Percentiles rank a stretch among this genome's conserved stretches.
These are phyloP conservation scores for Didymellaceae sp. DNA, from an alignment of 2,329 filamentous ascomycete genomes.

Conservation along the genomic window DNA sequence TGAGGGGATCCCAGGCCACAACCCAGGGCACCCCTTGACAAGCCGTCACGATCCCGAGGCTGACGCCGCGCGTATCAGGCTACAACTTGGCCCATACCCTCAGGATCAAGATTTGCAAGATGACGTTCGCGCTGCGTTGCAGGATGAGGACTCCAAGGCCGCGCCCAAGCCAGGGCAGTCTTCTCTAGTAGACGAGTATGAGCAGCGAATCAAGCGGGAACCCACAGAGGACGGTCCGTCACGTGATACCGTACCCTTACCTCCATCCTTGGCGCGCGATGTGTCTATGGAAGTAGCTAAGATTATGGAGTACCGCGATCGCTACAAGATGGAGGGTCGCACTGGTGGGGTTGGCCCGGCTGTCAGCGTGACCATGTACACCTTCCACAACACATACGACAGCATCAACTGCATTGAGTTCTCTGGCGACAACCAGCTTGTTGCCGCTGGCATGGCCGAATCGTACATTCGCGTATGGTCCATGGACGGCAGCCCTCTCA, in stretches of 20 bases:
- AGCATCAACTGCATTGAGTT: conserved; percentile 95
- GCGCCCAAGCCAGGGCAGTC: conserved; percentile 73
- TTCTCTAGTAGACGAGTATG: conserved; percentile 86
- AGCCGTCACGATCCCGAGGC: conserved; percentile 65
- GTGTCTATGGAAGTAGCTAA: conserved; percentile 94
- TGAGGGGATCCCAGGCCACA: conserved; percentile 72
- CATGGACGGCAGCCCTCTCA: conserved; percentile 81
- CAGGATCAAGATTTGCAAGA: conserved; percentile 83
- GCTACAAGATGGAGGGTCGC: conserved; percentile 84
- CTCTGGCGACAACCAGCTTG: conserved; percentile 85
- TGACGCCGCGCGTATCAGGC: conserved; percentile 56
- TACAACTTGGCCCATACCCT: conserved; percentile 81
- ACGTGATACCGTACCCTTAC: conserved; percentile 81
- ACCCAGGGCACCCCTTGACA: conserved; percentile 68
- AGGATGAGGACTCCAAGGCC: conserved; percentile 80
- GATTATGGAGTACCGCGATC: conserved; percentile 88
- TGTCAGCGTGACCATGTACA: conserved; percentile 95
- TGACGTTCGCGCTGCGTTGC: conserved; percentile 85
- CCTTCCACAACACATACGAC: conserved; percentile 95
- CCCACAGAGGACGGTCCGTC: conserved; percentile 83
- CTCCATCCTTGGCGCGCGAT: conserved; percentile 85
- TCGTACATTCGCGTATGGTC: conserved; percentile 97
- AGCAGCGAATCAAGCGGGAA: conserved; percentile 86
- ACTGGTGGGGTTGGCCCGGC: conserved; percentile 83
- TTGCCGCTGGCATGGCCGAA: conserved; percentile 87